Percentiles rank a stretch among this genome's conserved stretches.
phyloP scores from a whole-genome alignment of 768 basidiomycete species.

The Mycena haematopus region DNA sequence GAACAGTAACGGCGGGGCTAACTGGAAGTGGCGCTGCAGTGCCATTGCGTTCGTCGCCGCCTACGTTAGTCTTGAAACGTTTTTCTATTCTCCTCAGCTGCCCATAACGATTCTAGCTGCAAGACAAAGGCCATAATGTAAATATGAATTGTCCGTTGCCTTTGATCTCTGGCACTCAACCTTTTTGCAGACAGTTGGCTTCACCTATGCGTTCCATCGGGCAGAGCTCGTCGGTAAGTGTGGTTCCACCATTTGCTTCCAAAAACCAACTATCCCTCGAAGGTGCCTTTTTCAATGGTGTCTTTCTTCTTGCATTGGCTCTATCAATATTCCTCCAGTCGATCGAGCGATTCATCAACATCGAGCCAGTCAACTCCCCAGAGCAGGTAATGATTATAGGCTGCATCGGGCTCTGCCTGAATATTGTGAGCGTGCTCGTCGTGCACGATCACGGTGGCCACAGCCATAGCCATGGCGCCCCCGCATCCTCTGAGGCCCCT shows the following conservation, averaged over 20 bases:
- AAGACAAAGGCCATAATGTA: conserved; percentile 52
- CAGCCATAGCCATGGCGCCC: conserved; percentile 42
- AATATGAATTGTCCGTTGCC: conserved; percentile 24
- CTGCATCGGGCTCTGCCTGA: conserved; percentile 52
- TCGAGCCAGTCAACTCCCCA: conserved; percentile 51
- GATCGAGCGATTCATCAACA: conserved; percentile 57
- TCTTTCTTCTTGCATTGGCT: conserved; percentile 58
- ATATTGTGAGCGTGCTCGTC: conserved; percentile 54
- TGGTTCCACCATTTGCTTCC: conserved; percentile 20
- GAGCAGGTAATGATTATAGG: conserved; percentile 55
- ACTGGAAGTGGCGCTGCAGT: conserved; percentile 33
- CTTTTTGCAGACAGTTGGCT: conserved; percentile 49
- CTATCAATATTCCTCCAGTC: conserved; percentile 61
- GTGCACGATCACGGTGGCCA: conserved; percentile 57
- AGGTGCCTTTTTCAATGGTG: conserved; percentile 63
- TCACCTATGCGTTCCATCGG: conserved; percentile 62
- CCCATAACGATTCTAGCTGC: conserved; percentile 39
- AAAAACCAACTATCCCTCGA: conserved; percentile 4
- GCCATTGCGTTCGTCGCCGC: conserved; percentile 54
- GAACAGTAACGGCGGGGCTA: not conserved
- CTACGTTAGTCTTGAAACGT: conserved; percentile 41
- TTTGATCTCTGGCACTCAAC: not conserved
- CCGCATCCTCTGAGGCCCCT: not conserved
- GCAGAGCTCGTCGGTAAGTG: conserved; percentile 58
- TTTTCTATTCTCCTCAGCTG: not conserved